A percentile compares a stretch with the other conserved stretches of the same genome.
These are phyloP conservation scores for Lithospermum erythrorhizon DNA, from an alignment of 257 asterid species.

Conservation along the genomic window DNA sequence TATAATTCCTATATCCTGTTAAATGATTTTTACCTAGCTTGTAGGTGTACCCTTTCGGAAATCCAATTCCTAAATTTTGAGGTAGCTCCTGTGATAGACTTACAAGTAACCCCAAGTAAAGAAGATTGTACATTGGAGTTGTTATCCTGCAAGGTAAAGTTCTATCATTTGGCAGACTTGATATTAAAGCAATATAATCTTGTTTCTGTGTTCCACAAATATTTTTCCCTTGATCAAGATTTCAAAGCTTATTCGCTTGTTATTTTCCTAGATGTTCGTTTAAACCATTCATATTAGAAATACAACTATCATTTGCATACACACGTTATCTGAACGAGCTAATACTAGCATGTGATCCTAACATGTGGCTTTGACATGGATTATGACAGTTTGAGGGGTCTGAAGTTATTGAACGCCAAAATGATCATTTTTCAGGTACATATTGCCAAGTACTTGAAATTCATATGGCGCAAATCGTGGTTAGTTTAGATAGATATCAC, in stretches of 20 bases:
- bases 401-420: constrained; percentile 55
- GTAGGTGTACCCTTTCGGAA: constrained; percentile 76
- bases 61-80: constrained; percentile 63
- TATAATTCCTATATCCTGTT: not conserved
- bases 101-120: constrained; percentile 46
- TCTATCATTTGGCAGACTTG: constrained; percentile 5
- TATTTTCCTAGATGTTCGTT: not conserved
- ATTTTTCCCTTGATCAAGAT: not conserved
- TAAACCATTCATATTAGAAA: not conserved
- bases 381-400: constrained; percentile 70
- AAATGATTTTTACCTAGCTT: constrained; percentile 12
- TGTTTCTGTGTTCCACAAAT: not conserved
- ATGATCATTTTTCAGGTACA: constrained; percentile 65
- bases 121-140: constrained; percentile 58
- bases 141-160: constrained; percentile 75
- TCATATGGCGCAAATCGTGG: not conserved
- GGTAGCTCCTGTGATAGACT: constrained; percentile 73
- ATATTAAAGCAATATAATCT: not conserved
- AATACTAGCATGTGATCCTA: not conserved
- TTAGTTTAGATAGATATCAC: not conserved
- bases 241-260: not conserved
- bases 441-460: not conserved
- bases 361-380: constrained; percentile 6
- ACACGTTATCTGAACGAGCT: not conserved
- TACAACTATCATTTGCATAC: too few species aligned